phyloP scores from a whole-genome alignment of 495 filamentous ascomycete genomes.

The Pyrenopolyporus hunteri region DNA sequence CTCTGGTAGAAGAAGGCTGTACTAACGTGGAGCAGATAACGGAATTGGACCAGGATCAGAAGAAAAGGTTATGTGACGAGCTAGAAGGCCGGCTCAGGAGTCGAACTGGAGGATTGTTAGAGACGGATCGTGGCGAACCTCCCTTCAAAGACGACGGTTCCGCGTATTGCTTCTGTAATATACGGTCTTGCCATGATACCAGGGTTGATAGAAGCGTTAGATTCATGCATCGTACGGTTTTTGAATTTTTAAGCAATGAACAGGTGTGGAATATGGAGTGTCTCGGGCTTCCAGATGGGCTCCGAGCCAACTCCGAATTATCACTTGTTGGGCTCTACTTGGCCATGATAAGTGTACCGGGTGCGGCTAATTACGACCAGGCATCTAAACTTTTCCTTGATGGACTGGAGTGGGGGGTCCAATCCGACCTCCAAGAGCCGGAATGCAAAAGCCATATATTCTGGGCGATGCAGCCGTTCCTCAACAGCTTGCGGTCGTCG shows the following conservation, averaged over 20 bases:
- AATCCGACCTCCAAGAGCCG: background rate
- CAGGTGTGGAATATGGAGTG: conserved; percentile 25
- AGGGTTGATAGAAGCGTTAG: conserved; percentile 7
- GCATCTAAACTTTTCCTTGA: background rate
- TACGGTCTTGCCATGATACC: background rate
- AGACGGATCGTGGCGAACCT: background rate
- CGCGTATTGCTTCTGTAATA: background rate
- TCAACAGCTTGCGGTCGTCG: background rate
- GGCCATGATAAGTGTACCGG: background rate
- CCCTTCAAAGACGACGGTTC: background rate
- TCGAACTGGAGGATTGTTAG: conserved; percentile 28
- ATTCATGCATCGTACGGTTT: conserved; percentile 40
- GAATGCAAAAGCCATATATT: background rate
- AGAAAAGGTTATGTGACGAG: conserved; percentile 4
- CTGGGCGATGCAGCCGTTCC: background rate
- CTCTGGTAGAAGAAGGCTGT: background rate
- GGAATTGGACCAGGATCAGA: background rate
- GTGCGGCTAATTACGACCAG: background rate
- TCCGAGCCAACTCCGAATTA: background rate
- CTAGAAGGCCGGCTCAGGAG: conserved; percentile 33
- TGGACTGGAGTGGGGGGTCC: background rate
- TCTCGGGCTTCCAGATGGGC: background rate
- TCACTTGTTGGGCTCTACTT: background rate
- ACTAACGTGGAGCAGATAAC: background rate
- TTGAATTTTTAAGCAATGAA: conserved; percentile 29